These are phyloP conservation scores for Microbotryum saponariae DNA, from an alignment of 1,284 basidiomycete species.

Conservation along the genomic window DNA sequence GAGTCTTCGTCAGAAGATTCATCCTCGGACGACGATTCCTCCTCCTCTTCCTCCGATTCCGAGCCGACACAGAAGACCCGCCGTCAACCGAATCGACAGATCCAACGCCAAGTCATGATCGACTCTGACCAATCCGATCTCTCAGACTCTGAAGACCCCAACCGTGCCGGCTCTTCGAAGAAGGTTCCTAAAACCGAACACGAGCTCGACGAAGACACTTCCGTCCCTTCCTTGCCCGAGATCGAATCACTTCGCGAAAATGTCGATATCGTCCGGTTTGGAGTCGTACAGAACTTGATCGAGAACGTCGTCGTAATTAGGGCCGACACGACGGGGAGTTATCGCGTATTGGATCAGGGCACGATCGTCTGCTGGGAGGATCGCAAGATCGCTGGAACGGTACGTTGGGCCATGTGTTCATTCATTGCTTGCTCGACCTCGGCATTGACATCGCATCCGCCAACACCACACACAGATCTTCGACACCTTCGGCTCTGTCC, in stretches of 20 bases:
- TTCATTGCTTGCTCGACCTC: constrained; percentile 17
- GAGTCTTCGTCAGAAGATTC: constrained; percentile 17
- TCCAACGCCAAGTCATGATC: neutral
- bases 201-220: constrained; percentile 36
- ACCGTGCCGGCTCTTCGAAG: constrained; percentile 24
- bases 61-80: neutral
- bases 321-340: constrained; percentile 49
- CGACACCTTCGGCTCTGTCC: constrained; percentile 83
- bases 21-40: constrained; percentile 13
- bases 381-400: constrained; percentile 70
- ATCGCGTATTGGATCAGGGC: constrained; percentile 66
- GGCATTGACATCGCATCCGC: neutral
- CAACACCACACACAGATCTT: constrained; percentile 52
- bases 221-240: constrained; percentile 40
- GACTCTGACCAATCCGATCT: constrained; percentile 21
- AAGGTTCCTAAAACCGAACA: constrained; percentile 42
- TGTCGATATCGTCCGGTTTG: constrained; percentile 55
- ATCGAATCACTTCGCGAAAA: constrained; percentile 48
- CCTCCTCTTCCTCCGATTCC: constrained; percentile 17
- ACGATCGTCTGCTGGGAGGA: constrained; percentile 80
- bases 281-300: constrained; percentile 63
- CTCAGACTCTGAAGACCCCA: constrained; percentile 39
- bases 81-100: constrained; percentile 6
- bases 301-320: constrained; percentile 62
- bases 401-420: constrained; percentile 43